Conservation (phyloP, 305 asterid species). For the Plantago rigida region DNA sequence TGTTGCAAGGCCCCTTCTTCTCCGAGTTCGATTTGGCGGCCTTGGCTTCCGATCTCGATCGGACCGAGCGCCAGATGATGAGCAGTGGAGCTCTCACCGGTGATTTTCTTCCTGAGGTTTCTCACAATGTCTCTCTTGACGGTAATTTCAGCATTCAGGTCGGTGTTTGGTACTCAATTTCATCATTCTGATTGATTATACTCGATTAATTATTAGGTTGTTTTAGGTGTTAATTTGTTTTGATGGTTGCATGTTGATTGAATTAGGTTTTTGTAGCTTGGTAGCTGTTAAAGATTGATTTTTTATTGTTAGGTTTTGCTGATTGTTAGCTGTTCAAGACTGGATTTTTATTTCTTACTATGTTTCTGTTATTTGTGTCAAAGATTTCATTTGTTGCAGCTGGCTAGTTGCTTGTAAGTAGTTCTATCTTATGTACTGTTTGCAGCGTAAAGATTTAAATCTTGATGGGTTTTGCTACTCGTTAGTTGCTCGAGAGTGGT, state of each 20-base stretch:
- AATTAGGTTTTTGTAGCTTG: slow-evolving; percentile 1
- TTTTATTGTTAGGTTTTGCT: background rate
- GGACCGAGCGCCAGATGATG: slow-evolving; percentile 80
- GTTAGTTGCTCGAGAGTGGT: background rate
- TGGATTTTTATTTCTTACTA: background rate
- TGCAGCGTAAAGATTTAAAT: no score
- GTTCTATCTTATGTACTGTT: no score
- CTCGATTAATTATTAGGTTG: background rate
- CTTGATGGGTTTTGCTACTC: background rate
- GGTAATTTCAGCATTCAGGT: slow-evolving; percentile 99
- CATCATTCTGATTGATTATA: background rate
- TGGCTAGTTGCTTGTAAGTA: background rate
- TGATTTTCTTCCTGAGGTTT: slow-evolving; percentile 58
- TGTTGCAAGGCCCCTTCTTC: slow-evolving; percentile 85
- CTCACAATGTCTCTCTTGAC: slow-evolving; percentile 84
- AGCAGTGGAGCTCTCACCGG: slow-evolving; percentile 54
- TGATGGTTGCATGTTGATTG: background rate
- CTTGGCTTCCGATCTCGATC: slow-evolving; percentile 91
- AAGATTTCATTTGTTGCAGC: background rate
- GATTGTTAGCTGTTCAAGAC: slow-evolving; percentile 3
- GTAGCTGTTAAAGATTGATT: background rate
- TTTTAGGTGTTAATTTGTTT: background rate
- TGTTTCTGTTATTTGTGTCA: no score
- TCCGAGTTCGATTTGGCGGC: slow-evolving; percentile 99
- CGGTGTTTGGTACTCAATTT: background rate